phyloP scores from a whole-genome alignment of 129 eudicot genomes.

The Chrysanthemum seticuspe region DNA sequence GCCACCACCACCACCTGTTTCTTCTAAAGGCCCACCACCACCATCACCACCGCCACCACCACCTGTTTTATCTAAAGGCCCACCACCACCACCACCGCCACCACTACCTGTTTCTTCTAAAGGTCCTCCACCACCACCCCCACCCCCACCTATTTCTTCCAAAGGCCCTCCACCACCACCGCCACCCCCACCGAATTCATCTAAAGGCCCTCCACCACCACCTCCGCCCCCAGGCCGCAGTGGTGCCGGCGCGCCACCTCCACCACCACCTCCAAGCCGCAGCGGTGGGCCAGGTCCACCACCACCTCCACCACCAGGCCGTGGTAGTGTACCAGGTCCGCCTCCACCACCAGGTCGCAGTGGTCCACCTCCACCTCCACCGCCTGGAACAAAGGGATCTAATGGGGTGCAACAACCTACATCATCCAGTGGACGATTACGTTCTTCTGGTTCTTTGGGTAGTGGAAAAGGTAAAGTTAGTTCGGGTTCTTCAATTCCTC shows the following conservation, averaged over 20 bases:
- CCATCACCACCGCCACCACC: slow-evolving; percentile 28
- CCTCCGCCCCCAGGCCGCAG: slow-evolving; percentile 39
- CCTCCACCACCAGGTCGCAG: slow-evolving; percentile 46
- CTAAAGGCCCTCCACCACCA: slow-evolving; percentile 20
- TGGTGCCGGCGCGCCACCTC: slow-evolving; percentile 32
- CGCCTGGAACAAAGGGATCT: slow-evolving; percentile 40
- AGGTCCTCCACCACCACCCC: slow-evolving; percentile 18
- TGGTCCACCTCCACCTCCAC: slow-evolving; percentile 61
- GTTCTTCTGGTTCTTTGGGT: slow-evolving; percentile 44
- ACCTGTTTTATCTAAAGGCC: background rate
- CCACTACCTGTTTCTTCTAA: slow-evolving; percentile 12
- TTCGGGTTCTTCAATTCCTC: slow-evolving; percentile 60
- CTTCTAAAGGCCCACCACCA: background rate
- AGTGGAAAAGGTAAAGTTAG: slow-evolving; percentile 54
- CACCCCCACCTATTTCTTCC: slow-evolving; percentile 6
- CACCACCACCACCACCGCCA: slow-evolving; percentile 25
- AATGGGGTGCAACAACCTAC: slow-evolving; percentile 47
- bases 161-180: slow-evolving; percentile 22
- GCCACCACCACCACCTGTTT: slow-evolving; percentile 18
- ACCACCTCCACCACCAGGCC: slow-evolving; percentile 58
- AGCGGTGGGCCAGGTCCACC: slow-evolving; percentile 32
- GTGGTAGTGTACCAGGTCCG: slow-evolving; percentile 43
- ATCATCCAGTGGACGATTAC: slow-evolving; percentile 50
- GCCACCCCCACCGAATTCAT: slow-evolving; percentile 12
- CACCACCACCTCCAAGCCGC: slow-evolving; percentile 51